These are phyloP conservation scores for Daldinia sp. DNA, from an alignment of 2,329 filamentous ascomycete species.

Conservation along the genomic window DNA sequence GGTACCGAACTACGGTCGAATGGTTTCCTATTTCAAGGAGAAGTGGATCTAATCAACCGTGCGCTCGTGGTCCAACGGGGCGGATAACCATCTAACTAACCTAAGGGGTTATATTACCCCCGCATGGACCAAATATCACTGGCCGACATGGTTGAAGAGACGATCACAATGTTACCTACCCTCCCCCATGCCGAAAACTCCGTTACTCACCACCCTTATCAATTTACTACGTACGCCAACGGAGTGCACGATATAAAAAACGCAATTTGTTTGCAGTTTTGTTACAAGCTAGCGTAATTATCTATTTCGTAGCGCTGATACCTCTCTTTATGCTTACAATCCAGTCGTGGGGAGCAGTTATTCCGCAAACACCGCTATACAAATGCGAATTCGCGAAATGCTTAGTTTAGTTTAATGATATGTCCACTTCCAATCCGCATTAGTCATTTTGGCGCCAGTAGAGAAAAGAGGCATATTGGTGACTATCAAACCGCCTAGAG, in stretches of 20 bases:
- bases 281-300: not conserved
- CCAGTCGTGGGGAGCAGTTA: not conserved
- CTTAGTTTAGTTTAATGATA: constrained; percentile 2
- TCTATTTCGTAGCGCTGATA: not conserved
- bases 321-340: not conserved
- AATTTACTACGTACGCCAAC: constrained; percentile 10
- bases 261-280: not conserved
- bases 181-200: constrained; percentile 16
- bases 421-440: constrained; percentile 12
- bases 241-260: constrained; percentile 4
- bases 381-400: not conserved
- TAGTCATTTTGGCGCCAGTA: constrained; percentile 15
- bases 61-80: constrained; percentile 30
- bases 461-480: constrained; percentile 30
- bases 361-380: not conserved
- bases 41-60: constrained; percentile 33
- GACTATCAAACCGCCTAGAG: constrained; percentile 39
- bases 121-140: constrained; percentile 17
- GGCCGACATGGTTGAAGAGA: constrained; percentile 20
- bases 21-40: constrained; percentile 18
- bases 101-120: constrained; percentile 26
- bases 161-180: constrained; percentile 40
- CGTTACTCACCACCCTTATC: constrained; percentile 8
- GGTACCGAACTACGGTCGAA: constrained; percentile 18
- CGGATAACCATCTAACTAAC: constrained; percentile 13